Base-by-base conservation (phyloP, 805 yeast genomes). In the Candida coquimbonensis region DNA sequence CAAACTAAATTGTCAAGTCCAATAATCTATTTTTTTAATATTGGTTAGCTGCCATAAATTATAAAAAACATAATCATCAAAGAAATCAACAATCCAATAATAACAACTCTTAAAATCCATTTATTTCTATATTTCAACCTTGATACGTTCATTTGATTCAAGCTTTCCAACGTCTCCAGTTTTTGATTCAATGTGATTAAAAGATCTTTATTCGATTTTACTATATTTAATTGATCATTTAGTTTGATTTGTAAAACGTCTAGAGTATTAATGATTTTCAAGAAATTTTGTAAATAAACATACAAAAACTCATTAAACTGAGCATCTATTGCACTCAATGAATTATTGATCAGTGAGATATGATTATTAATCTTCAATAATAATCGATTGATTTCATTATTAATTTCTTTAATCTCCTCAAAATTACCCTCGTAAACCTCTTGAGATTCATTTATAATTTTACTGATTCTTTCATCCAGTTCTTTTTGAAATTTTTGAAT, bases 361-460 rank as follows among this genome's bases (percentile, higher is more conserved):
- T 31, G 27, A 8, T 13, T 19, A 8, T 36, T 21, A 14, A 42
- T 31, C 9, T 24, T 42, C 6, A 29, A 31, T n/a, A 13, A n/a
- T 5, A 42, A 9, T 7, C 11, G 7, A 13, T 21, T 11, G 14
- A 42, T 29, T 13, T 42, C 44, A 13, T 12, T 12, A 19, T 16
- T 42, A 24, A 42, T 14, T 3, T 29, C 39, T 27, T 27, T 16
- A 7, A 42, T 42, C 24, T 36, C 40, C 5, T 25, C 17, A 19
- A 21, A 21, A 31, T 42, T 39, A n/a, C 5, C 21, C 5, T 42
- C 44, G 17, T 36, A 42, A 19, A 29, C 31, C 9, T 36, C 44
- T n/a, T 42, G 44, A 4, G 44, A 36, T 9, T 42, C 44, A 36
- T 36, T 42, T 11, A 42, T 42, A 2, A 42, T 36, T 19, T 31